phyloP scores from a whole-genome alignment of 805 yeast genomes.

The Cyberlindnera lachancei region DNA sequence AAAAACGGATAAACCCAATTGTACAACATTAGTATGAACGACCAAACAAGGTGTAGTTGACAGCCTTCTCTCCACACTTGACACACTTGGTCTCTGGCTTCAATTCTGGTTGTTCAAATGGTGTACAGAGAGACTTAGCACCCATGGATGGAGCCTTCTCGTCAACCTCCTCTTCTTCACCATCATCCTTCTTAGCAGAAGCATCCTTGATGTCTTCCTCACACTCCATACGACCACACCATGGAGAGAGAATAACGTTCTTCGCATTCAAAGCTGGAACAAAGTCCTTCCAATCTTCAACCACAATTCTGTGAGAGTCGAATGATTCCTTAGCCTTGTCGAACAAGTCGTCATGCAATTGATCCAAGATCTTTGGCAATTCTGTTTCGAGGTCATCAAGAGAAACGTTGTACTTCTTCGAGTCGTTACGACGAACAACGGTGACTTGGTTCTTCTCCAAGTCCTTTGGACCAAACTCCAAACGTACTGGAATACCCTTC shows the following conservation, averaged over 20 bases:
- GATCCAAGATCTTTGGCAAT: slow-evolving; percentile 72
- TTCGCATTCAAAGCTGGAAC: slow-evolving; percentile 87
- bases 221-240: slow-evolving; percentile 94
- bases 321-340: slow-evolving; percentile 72
- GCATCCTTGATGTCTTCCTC: slow-evolving; percentile 95
- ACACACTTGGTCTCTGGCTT: slow-evolving; percentile 79
- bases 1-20: no score
- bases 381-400: slow-evolving; percentile 56
- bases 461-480: slow-evolving; percentile 97
- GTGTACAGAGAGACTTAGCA: slow-evolving; percentile 96
- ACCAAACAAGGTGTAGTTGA: slow-evolving; percentile 90
- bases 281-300: slow-evolving; percentile 84
- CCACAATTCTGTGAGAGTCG: slow-evolving; percentile 76
- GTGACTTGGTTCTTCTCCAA: slow-evolving; percentile 69
- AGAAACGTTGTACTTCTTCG: slow-evolving; percentile 62
- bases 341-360: slow-evolving; percentile 71
- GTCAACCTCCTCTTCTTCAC: slow-evolving; percentile 86
- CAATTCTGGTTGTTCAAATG: slow-evolving; percentile 83
- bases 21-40: slow-evolving; percentile 64
- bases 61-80: slow-evolving; percentile 70
- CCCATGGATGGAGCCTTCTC: slow-evolving; percentile 99
- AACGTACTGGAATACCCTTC: slow-evolving; percentile 88
- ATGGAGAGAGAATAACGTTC: slow-evolving; percentile 88
- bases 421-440: slow-evolving; percentile 90
- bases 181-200: slow-evolving; percentile 67